Base-by-base conservation (phyloP, 495 filamentous ascomycete species). In the Ramalina intermedia region DNA sequence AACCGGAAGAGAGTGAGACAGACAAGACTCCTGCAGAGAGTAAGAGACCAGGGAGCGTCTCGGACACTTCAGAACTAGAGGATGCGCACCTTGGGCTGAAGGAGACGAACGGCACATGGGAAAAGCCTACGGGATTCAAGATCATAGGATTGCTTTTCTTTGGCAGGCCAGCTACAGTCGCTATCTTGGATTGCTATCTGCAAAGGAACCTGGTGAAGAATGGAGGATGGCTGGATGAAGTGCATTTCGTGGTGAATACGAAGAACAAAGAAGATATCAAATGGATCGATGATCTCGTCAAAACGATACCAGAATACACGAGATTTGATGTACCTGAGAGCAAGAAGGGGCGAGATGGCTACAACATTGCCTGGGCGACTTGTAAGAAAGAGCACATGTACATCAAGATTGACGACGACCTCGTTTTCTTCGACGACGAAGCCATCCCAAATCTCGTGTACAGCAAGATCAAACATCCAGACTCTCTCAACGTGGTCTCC, bases 351-450 rank as follows among this genome's bases (percentile, higher is more conserved):
- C 33, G 44, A n/a, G 39, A 41, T 41, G 65, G 60, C 9, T 70
- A 60, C 43, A 59, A 56, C 21, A 57, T 60, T 23, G 64, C 62
- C 40, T 67, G 64, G 63, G 55, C 63, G 47, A 54, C 61, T 2
- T 56, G 59, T 4, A 61, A 71, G 47, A 53, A 63, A 4, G 48
- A 65, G 41, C 55, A 61, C 17, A 69, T 73, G 37, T 73, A 70
- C 46, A 62, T 73, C 55, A 73, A 73, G 50, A 72, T 73, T 29
- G 70, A 73, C 51, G 70, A 73, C 50, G 70, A 73, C 52, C 65
- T 73, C 41, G 67, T 71, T 20, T 73, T 63, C 46, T 63, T 73
- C 37, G 65, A 69, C n/a, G 68, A 71, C 47, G 58, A 65, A 37
- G 61, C 70, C 23, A 69, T 73, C 43, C 66, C 70, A 6, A 59